Conservation (phyloP, 2,329 filamentous ascomycete genomes). For the Samsoniella hepiali region DNA sequence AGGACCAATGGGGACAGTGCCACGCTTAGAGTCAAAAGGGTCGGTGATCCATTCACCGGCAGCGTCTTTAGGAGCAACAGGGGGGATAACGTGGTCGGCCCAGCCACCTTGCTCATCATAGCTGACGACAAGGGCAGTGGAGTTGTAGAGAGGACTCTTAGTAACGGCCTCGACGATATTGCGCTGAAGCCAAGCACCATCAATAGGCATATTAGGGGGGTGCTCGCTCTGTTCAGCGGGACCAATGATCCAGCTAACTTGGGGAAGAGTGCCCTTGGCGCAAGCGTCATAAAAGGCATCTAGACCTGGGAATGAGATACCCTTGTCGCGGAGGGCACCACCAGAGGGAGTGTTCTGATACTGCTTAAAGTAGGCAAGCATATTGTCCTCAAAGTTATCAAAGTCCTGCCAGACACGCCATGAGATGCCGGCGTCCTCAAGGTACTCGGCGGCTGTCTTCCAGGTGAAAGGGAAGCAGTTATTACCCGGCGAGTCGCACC, state of each 20-base stretch:
- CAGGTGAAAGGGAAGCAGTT: conserved; percentile 52
- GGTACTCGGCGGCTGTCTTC: conserved; percentile 48
- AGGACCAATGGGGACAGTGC: conserved; percentile 29
- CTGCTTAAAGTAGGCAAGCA: conserved; percentile 49
- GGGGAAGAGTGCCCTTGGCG: conserved; percentile 46
- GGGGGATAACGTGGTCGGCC: conserved; percentile 50
- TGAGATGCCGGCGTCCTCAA: conserved; percentile 44
- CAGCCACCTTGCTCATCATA: conserved; percentile 55
- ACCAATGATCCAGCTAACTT: conserved; percentile 50
- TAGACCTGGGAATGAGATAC: conserved; percentile 44
- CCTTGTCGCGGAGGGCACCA: conserved; percentile 41
- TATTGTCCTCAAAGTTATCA: conserved; percentile 52
- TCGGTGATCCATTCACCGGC: conserved; percentile 49
- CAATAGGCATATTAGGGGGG: conserved; percentile 49
- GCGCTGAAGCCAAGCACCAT: conserved; percentile 55
- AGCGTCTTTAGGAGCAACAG: conserved; percentile 44
- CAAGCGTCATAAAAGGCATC: conserved; percentile 48
- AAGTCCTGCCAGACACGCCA: conserved; percentile 50
- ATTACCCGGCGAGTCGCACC: conserved; percentile 40
- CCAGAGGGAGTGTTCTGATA: conserved; percentile 41
- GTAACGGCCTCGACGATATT: conserved; percentile 49
- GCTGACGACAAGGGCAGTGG: conserved; percentile 49
- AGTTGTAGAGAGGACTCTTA: conserved; percentile 45
- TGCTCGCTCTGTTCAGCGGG: conserved; percentile 55
- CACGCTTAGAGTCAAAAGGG: conserved; percentile 35